A percentile compares a stretch with the other conserved stretches of the same genome.
Evolutionary conservation across 2,329 filamentous ascomycete species (phyloP).

Genomic region (Curvularia lunata): DNA sequence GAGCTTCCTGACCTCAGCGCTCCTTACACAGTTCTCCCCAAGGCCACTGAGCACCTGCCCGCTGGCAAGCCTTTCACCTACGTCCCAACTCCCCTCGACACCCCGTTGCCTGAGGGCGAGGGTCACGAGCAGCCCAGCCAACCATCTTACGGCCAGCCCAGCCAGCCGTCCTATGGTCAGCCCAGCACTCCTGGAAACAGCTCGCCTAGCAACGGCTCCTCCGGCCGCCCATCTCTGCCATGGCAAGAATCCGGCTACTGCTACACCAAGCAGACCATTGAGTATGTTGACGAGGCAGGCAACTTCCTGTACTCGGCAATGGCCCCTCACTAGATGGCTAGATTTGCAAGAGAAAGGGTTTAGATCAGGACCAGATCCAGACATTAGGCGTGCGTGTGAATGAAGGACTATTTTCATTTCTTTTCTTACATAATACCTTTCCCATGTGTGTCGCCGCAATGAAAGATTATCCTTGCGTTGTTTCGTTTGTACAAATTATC

Average conservation of each 20-base stretch:
- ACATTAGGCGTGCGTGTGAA: slow-evolving; percentile 7
- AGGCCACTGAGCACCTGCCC: slow-evolving; percentile 37
- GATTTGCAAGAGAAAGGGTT: neutral
- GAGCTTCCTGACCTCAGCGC: slow-evolving; percentile 41
- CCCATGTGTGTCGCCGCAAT: slow-evolving; percentile 12
- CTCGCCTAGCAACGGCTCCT: slow-evolving; percentile 22
- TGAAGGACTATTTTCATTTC: slow-evolving; percentile 6
- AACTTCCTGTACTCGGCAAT: slow-evolving; percentile 41
- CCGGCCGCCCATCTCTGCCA: slow-evolving; percentile 25
- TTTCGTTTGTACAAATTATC: slow-evolving; percentile 14
- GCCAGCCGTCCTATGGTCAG: neutral
- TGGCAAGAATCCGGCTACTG: slow-evolving; percentile 44
- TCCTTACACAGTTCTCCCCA: slow-evolving; percentile 35
- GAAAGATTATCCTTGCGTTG: slow-evolving; percentile 12
- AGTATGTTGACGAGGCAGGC: slow-evolving; percentile 44
- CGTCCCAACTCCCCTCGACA: slow-evolving; percentile 30
- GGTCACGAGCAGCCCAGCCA: slow-evolving; percentile 22
- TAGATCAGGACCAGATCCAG: neutral
- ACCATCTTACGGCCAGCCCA: neutral
- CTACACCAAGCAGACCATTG: slow-evolving; percentile 38
- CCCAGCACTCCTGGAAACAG: slow-evolving; percentile 16
- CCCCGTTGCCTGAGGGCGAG: slow-evolving; percentile 20
- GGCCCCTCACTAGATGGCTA: slow-evolving; percentile 1
- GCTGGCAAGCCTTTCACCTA: slow-evolving; percentile 42
- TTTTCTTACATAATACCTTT: slow-evolving; percentile 19